Evolutionary conservation across 1,284 basidiomycete species (phyloP).

Genomic region (Ganoderma boninense): DNA sequence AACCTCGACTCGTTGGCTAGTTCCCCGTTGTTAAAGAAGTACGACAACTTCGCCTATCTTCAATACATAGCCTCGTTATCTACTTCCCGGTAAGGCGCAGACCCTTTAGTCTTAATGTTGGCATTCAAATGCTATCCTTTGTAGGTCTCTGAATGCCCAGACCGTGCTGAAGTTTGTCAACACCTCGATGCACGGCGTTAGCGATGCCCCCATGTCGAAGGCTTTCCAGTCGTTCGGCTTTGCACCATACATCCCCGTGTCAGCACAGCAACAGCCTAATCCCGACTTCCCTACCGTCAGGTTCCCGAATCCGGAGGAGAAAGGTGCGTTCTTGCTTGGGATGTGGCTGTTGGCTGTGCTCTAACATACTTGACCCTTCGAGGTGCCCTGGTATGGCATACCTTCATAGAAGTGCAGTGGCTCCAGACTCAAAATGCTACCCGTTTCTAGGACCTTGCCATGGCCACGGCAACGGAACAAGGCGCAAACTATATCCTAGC

Average conservation of each 20-base stretch:
- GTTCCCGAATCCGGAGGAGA: conserved; percentile 90
- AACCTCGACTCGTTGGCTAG: conserved; percentile 38
- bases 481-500: conserved; percentile 75
- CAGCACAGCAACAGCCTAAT: conserved; percentile 73
- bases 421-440: background rate
- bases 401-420: too few species aligned
- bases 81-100: conserved; percentile 49
- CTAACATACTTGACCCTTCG: background rate
- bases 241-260: conserved; percentile 63
- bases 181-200: conserved; percentile 90
- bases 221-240: conserved; percentile 71
- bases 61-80: conserved; percentile 52
- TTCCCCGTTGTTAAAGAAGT: conserved; percentile 24
- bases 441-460: conserved; percentile 68
- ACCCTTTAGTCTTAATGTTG: background rate
- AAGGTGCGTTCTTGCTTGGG: conserved; percentile 55
- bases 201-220: conserved; percentile 64
- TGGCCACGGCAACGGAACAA: conserved; percentile 62
- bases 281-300: conserved; percentile 85
- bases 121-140: background rate
- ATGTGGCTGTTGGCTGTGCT: background rate
- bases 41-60: conserved; percentile 59
- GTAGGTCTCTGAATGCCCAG: conserved; percentile 44
- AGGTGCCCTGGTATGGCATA: conserved; percentile 32
- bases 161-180: conserved; percentile 63